phyloP scores from a whole-genome alignment of 2,329 filamentous ascomycete species.

The Phaeosphaeriaceae sp. region DNA sequence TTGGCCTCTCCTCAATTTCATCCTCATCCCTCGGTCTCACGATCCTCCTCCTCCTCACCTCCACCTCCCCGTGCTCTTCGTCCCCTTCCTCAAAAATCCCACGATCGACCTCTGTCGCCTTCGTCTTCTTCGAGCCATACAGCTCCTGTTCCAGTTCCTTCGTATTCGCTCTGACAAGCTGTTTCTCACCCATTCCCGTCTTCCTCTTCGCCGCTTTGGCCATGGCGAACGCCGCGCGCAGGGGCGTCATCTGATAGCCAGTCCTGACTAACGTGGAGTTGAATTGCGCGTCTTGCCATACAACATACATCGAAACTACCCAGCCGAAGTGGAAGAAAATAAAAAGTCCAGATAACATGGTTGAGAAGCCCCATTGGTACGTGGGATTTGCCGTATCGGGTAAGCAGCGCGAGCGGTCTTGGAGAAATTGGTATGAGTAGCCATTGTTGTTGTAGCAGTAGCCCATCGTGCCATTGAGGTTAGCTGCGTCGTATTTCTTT shows the following conservation, averaged over 20 bases:
- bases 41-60: neutral
- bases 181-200: conserved; percentile 25
- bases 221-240: conserved; percentile 41
- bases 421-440: conserved; percentile 16
- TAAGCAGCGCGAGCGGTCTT: conserved; percentile 27
- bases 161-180: conserved; percentile 25
- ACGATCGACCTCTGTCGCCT: conserved; percentile 22
- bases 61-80: neutral
- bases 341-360: conserved; percentile 40
- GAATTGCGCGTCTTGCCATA: conserved; percentile 46
- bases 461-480: conserved; percentile 10
- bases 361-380: conserved; percentile 50
- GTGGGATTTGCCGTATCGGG: conserved; percentile 33
- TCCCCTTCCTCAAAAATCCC: conserved; percentile 14
- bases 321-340: conserved; percentile 41
- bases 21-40: neutral
- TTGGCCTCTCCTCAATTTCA: neutral
- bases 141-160: conserved; percentile 27
- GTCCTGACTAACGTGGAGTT: conserved; percentile 28
- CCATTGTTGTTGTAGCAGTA: conserved; percentile 28
- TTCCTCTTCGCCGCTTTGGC: conserved; percentile 28
- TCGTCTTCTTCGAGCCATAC: conserved; percentile 15
- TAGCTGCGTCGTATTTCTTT: conserved; percentile 17
- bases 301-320: conserved; percentile 41
- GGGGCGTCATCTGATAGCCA: conserved; percentile 40